Evolutionary conservation across 1,284 basidiomycete genomes (phyloP).

Genomic region (Microbotryum silenes-acaulis): DNA sequence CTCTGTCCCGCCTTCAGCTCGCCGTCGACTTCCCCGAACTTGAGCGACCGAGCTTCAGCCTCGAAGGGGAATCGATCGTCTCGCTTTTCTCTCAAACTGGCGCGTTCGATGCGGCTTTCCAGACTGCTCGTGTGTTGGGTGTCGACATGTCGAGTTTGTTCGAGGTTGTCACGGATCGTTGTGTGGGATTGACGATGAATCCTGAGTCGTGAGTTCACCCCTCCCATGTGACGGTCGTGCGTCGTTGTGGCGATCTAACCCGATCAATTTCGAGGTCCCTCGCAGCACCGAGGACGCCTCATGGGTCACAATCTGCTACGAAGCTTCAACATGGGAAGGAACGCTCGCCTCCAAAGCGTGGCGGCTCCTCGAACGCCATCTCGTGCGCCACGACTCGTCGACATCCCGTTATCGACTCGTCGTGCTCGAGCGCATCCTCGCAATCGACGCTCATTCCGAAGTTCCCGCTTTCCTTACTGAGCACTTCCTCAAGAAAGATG

Average conservation of each 20-base stretch:
- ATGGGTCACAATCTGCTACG: slow-evolving; percentile 71
- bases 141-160: slow-evolving; percentile 86
- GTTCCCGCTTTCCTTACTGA: slow-evolving; percentile 76
- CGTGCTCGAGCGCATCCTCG: slow-evolving; percentile 66
- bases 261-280: slow-evolving; percentile 17
- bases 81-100: slow-evolving; percentile 70
- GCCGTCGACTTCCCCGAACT: slow-evolving; percentile 43
- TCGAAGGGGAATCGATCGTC: slow-evolving; percentile 66
- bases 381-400: slow-evolving; percentile 68
- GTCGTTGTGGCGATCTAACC: slow-evolving; percentile 7
- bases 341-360: slow-evolving; percentile 71
- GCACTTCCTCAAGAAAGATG: slow-evolving; percentile 60
- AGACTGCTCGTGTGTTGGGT: slow-evolving; percentile 63
- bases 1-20: slow-evolving; percentile 40
- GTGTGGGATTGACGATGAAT: slow-evolving; percentile 53
- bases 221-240: too few relatives aligned
- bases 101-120: slow-evolving; percentile 70
- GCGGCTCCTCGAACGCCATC: slow-evolving; percentile 72
- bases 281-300: slow-evolving; percentile 61
- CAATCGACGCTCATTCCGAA: slow-evolving; percentile 53
- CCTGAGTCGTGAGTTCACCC: slow-evolving; percentile 10
- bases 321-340: slow-evolving; percentile 71
- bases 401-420: slow-evolving; percentile 57
- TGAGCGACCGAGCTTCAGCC: slow-evolving; percentile 50
- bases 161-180: slow-evolving; percentile 65